Percentiles rank a stretch among this genome's conserved stretches.
Evolutionary conservation across 495 filamentous ascomycete genomes (phyloP).

Genomic region (Podospora bellae-mahoneyi): DNA sequence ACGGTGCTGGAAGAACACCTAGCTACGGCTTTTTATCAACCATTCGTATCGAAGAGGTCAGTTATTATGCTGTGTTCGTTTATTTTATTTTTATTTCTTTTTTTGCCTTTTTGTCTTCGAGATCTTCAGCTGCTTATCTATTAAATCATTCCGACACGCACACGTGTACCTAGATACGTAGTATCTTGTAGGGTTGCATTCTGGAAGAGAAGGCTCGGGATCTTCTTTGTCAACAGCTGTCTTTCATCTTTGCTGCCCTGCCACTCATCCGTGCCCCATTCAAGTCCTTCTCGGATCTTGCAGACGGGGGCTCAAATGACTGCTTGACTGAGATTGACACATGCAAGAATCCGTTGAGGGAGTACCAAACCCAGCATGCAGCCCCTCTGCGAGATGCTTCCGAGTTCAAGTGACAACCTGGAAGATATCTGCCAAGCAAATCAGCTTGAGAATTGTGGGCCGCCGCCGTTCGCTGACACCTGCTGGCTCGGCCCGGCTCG

Average conservation of each 20-base stretch:
- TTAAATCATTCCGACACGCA: neutral
- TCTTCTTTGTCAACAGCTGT: neutral
- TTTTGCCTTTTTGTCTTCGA: neutral
- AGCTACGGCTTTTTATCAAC: neutral
- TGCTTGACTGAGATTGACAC: neutral
- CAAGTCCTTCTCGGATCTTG: neutral
- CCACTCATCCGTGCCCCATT: neutral
- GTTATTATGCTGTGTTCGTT: too few relatives aligned
- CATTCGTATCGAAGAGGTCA: neutral
- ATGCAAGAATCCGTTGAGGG: slow-evolving; percentile 4
- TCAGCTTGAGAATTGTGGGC: neutral
- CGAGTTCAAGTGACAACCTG: neutral
- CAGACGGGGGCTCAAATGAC: neutral
- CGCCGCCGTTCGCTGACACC: neutral
- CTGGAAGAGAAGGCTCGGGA: neutral
- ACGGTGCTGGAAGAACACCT: neutral
- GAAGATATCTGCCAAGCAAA: neutral
- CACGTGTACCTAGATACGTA: neutral
- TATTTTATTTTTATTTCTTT: neutral
- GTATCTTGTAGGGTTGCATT: neutral
- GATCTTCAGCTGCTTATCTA: neutral
- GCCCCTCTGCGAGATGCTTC: neutral
- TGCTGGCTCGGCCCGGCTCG: neutral
- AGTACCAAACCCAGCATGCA: neutral
- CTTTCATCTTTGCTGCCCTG: neutral